These are phyloP conservation scores for Pseudogymnoascus sp. DNA, from an alignment of 2,329 filamentous ascomycete species.

Conservation along the genomic window DNA sequence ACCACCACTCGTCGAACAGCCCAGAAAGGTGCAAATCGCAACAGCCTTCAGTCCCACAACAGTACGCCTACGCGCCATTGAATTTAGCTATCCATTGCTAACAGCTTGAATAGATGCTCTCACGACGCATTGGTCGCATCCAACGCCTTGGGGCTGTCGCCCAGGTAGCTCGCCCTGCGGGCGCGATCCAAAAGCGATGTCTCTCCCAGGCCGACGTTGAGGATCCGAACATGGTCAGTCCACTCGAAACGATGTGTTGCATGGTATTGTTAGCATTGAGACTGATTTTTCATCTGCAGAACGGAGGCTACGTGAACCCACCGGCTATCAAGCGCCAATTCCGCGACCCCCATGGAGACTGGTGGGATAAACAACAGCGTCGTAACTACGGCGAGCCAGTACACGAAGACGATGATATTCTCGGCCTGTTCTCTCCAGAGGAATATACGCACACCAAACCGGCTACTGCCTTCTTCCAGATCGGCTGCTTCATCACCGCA, in stretches of 20 bases:
- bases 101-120: conserved; percentile 32
- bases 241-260: neutral
- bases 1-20: conserved; percentile 34
- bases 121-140: conserved; percentile 36
- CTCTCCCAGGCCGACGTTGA: conserved; percentile 45
- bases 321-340: conserved; percentile 77
- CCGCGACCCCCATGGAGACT: conserved; percentile 86
- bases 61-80: neutral
- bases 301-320: conserved; percentile 78
- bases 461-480: conserved; percentile 60
- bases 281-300: conserved; percentile 43
- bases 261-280: neutral
- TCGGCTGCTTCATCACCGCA: conserved; percentile 59
- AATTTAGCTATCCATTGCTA: neutral
- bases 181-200: conserved; percentile 32
- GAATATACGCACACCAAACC: conserved; percentile 79
- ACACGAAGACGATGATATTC: conserved; percentile 91
- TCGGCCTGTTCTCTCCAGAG: conserved; percentile 83
- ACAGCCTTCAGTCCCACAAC: conserved; percentile 10
- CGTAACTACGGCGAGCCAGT: conserved; percentile 95
- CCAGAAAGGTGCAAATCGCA: conserved; percentile 8
- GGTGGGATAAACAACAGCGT: conserved; percentile 97
- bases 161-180: conserved; percentile 24
- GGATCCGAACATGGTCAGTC: conserved; percentile 61
- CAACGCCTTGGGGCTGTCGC: conserved; percentile 32